Base-by-base conservation (phyloP, 768 basidiomycete genomes). In the Naganishia vishniacii region DNA sequence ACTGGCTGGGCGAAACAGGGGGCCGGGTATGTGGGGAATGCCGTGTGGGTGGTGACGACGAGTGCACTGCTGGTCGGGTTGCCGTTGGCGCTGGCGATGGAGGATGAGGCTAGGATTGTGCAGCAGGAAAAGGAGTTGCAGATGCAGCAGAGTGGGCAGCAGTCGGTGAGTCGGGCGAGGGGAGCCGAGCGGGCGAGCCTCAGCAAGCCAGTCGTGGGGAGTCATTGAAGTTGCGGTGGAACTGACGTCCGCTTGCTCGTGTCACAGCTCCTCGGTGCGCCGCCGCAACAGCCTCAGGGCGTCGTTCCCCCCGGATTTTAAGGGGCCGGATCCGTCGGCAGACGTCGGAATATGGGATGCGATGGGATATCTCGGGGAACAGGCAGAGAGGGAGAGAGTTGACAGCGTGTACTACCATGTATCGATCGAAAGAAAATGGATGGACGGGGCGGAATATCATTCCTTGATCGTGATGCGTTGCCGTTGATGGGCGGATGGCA, bases 11-110 rank as follows among this genome's bases (percentile, higher is more conserved):
- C 89, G 32, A 87, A 84, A 73, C 84, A 83, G 64, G 81, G 84
- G 7, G 82, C 85, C 49, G 88, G 85, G 79, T 70, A 88, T 56
- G 83, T 85, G 34, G 94, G 95, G 15, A 92, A 88, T 76, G 79
- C 91, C 70, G 88, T 93, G 62, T 99, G 95, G 95, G 83, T 95
- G 67, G 81, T 97, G 74, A 92, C 90, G 61, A 98, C 94, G 9
- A 89, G 88, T 46, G 92, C 93, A 0, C 81, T 99, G 61, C 84
- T 99, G 68, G 87, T 99, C 53, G 95, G 90, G 15, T 81, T 99
- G 41, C 95, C 95, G 34, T 82, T 98, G 67, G 91, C 93, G 4
- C 82, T 98, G 70, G 87, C 86, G 66, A 82, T 98, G 71, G 95
- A 99, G 79, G 94, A 95, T 79, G 95, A 99, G 80, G 88, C 89